These are phyloP conservation scores for Takashimella koratensis DNA, from an alignment of 1,284 basidiomycete species.

Conservation along the genomic window DNA sequence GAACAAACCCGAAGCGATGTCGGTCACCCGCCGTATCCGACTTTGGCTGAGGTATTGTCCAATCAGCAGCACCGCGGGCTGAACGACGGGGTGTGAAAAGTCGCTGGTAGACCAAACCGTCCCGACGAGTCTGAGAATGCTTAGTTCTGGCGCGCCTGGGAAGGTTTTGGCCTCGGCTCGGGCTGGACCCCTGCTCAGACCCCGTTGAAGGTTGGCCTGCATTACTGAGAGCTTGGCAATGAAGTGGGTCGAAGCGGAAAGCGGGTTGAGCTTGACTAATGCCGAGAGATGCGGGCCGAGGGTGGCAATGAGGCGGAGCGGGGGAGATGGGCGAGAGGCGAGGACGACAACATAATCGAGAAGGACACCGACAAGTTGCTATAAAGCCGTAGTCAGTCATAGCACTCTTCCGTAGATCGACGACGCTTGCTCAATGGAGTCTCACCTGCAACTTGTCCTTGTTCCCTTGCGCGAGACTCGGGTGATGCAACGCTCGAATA, in stretches of 20 bases:
- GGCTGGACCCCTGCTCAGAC: conserved; percentile 70
- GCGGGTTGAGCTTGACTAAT: conserved; percentile 76
- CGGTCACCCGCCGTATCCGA: conserved; percentile 68
- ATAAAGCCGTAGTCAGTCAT: conserved; percentile 9
- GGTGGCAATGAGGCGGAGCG: conserved; percentile 57
- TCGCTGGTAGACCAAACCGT: conserved; percentile 91
- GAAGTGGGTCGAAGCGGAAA: conserved; percentile 73
- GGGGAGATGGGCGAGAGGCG: conserved; percentile 61
- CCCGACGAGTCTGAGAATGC: conserved; percentile 75
- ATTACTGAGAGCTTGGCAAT: conserved; percentile 79
- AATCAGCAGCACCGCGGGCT: conserved; percentile 81
- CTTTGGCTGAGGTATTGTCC: conserved; percentile 85
- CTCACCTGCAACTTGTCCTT: conserved; percentile 83
- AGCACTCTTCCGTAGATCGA: no score
- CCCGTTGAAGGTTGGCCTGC: conserved; percentile 89
- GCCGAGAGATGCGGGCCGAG: conserved; percentile 79
- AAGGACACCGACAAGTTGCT: conserved; percentile 76
- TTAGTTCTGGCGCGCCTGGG: conserved; percentile 79
- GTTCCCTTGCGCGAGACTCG: conserved; percentile 84
- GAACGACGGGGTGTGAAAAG: conserved; percentile 82
- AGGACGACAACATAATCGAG: conserved; percentile 86
- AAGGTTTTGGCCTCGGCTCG: conserved; percentile 71
- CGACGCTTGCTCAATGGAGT: no score
- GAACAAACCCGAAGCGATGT: conserved; percentile 84
- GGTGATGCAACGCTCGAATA: conserved; percentile 85